Evolutionary conservation across 257 asterid species (phyloP), one percentile per base, ranked within the genome.

Genomic region (Ophiorrhiza pumila): DNA sequence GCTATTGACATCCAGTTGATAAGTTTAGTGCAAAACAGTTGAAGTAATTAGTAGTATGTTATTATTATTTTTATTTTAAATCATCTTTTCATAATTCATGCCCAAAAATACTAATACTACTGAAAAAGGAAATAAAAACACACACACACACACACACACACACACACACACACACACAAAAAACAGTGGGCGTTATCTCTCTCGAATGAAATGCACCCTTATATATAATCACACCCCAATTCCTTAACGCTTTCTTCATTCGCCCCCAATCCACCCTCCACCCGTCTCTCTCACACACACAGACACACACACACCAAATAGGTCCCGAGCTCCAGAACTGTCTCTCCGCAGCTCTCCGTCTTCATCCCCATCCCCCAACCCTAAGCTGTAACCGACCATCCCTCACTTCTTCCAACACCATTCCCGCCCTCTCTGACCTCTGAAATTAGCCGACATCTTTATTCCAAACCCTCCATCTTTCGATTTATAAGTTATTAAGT

Each of bases 271-370:
- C n/a, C n/a, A n/a, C n/a, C 0, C 4, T 4, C 42, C 5, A 0
- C 67, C 27, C 15, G 2, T 22, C 42, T 34, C 29, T 7, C 39
- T 10, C 42, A 7, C 31, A 17, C 71, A 18, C 52, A 67, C 57
- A 50, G 25, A 58, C 39, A 5, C 68, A 59, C 29, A 35, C 37
- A 37, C 35, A 37, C 3, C 3, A 68, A 18, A 35, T 49, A 34
- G 13, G 41, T 14, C 53, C 35, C 22, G 6, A n/a, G 20, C 57
- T 39, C 74, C 50, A 35, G 64, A 53, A 53, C 63, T 8, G 52
- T 52, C 50, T 68, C 63, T 39, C 23, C 65, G 47, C 49, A 35
- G 73, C 73, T 34, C 49, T 17, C 25, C 73, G 8, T 47, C 72
- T 12, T 39, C 50, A 49, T 1, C 32, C 63, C 62, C 7, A 32